Evolutionary conservation across 202 grass and related monocot genomes (phyloP), one percentile per base, ranked within the genome.

Genomic region (Panicum virgatum): DNA sequence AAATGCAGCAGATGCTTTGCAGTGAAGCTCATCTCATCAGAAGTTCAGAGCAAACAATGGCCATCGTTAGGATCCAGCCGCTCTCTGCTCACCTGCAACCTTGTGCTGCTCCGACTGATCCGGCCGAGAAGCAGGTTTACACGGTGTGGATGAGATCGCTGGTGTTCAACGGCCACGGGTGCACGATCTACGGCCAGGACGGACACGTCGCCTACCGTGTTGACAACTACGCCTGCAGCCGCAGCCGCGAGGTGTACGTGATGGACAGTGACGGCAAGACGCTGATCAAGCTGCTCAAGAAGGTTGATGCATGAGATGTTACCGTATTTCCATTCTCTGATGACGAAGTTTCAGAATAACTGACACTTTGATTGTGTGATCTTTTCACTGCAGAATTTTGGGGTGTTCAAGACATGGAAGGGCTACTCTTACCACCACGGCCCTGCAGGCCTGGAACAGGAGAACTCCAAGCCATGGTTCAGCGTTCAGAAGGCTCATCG

Each of bases 61-160:
- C 46, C 58, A 59, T 76, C 26, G 2, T 76, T 3, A 87, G 50
- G 63, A 71, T 87, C 30, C 88, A 84, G 63, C 80, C 84, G 48
- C 80, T 84, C 9, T 69, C 80, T 62, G 43, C 62, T 56, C 74
- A 57, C 47, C 58, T 73, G 66, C 51, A 65, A 7, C 32, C 60
- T 34, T 36, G 34, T 54, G 52, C 52, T 88, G 4, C 18, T 40
- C 68, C 47, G 5, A 5, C 22, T 0, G 26, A 43, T 23, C 44
- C 72, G 0, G 54, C 65, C 7, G 30, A 63, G 65, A 36, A 82
- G 66, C 9, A 48, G 34, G 43, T 83, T 14, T 90, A 90, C 78
- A 91, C 89, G 22, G 73, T 91, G 63, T 91, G 89, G 89, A 82
- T 85, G 82, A 91, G 82, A 72, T 91, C 89, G 0, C 69, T 88